Evolutionary conservation across 2,329 filamentous ascomycete genomes (phyloP).

Genomic region (Elsinoe perseae): DNA sequence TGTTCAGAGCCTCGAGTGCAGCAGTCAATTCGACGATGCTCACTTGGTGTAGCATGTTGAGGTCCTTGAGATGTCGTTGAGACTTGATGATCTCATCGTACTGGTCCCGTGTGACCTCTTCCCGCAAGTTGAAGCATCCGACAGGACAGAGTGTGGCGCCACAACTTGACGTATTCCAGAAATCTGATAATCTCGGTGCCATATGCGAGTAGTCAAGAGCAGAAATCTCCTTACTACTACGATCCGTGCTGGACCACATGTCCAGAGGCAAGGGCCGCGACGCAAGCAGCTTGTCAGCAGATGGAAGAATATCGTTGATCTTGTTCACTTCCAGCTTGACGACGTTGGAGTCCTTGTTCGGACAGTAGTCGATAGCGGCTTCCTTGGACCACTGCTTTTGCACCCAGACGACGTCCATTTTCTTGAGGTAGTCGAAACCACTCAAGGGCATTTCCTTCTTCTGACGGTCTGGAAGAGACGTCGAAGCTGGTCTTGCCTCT

Average conservation of each 20-base stretch:
- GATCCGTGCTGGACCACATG: conserved; percentile 8
- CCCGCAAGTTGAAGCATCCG: conserved; percentile 17
- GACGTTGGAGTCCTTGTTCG: neutral
- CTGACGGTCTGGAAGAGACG: conserved; percentile 7
- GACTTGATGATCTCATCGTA: conserved; percentile 17
- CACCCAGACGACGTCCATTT: conserved; percentile 17
- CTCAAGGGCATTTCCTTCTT: conserved; percentile 19
- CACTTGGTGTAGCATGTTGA: conserved; percentile 18
- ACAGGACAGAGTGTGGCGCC: conserved; percentile 15
- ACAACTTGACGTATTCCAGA: conserved; percentile 18
- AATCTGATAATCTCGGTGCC: conserved; percentile 12
- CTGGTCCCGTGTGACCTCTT: conserved; percentile 17
- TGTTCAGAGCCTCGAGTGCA: conserved; percentile 12
- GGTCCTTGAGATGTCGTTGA: conserved; percentile 17
- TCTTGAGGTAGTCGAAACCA: conserved; percentile 20
- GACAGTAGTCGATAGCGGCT: conserved; percentile 1
- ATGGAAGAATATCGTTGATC: conserved; percentile 16
- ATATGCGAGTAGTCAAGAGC: conserved; percentile 14
- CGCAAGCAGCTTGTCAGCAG: conserved; percentile 15
- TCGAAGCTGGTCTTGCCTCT: conserved; percentile 4
- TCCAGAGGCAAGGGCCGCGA: conserved; percentile 11
- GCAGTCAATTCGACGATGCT: conserved; percentile 17
- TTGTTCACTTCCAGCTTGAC: conserved; percentile 15
- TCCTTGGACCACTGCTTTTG: conserved; percentile 18
- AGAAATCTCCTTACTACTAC: neutral